Percentiles rank a stretch among this genome's conserved stretches.
These are phyloP conservation scores for Tetrastigma voinierianum DNA, from an alignment of 164 flowering plant species.

Conservation along the genomic window DNA sequence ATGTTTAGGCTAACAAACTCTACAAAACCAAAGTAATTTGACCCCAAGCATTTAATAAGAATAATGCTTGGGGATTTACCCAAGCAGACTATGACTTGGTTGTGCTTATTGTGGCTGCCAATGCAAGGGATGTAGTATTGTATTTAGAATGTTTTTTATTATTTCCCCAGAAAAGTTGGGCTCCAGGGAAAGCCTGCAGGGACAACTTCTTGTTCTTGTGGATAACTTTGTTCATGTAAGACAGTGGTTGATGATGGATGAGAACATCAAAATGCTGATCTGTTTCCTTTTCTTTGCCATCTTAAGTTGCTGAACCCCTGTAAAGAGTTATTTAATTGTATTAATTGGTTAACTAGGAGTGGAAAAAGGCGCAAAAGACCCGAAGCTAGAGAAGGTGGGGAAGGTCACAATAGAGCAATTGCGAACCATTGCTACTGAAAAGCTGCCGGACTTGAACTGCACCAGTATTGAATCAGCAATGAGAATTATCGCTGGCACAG, in stretches of 20 bases:
- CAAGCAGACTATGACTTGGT: background rate
- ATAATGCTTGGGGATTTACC: background rate
- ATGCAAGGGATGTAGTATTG: background rate
- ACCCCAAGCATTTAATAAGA: background rate
- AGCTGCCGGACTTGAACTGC: constrained; percentile 93
- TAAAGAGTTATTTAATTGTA: background rate
- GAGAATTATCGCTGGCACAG: constrained; percentile 97
- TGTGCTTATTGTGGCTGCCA: background rate
- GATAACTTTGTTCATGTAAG: background rate
- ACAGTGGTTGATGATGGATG: background rate
- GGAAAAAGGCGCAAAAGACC: constrained; percentile 89
- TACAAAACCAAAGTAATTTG: background rate
- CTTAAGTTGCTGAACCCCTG: background rate
- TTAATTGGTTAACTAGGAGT: constrained; percentile 45
- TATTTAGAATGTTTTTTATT: background rate
- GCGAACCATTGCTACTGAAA: constrained; percentile 70
- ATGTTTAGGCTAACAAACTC: background rate
- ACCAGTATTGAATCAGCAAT: constrained; percentile 83
- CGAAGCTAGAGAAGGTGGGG: constrained; percentile 69
- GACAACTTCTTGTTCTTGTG: background rate
- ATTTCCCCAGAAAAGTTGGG: background rate
- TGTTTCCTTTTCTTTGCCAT: background rate
- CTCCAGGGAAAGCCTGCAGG: background rate
- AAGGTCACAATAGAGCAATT: constrained; percentile 83
- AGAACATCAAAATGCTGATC: background rate